A percentile compares a stretch with the other conserved stretches of the same genome.
Conservation (phyloP, 129 eudicot species). For the Flaveria bidentis region DNA sequence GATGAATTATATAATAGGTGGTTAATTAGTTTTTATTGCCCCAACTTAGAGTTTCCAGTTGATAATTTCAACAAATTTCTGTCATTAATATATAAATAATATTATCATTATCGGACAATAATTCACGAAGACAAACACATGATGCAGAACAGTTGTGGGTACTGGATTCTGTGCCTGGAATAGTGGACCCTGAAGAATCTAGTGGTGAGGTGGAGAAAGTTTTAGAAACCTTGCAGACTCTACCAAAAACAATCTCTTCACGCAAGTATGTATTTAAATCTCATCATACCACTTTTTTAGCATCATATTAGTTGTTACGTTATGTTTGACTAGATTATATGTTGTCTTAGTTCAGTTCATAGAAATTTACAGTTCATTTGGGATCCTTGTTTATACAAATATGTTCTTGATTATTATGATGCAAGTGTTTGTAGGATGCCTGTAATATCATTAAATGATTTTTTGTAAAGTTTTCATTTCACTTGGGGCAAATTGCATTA, state of each 20-base stretch:
- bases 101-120: slow-evolving; percentile 5
- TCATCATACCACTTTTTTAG: not conserved
- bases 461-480: slow-evolving; percentile 3
- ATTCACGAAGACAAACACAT: slow-evolving; percentile 46
- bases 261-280: slow-evolving; percentile 55
- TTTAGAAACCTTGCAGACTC: slow-evolving; percentile 75
- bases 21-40: not conserved
- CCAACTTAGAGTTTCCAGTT: too few relatives aligned
- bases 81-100: not conserved
- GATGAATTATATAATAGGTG: slow-evolving; percentile 8
- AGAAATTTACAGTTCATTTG: not conserved
- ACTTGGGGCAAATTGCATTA: not conserved
- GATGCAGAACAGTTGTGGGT: slow-evolving; percentile 98
- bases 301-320: not conserved
- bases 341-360: not conserved
- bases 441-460: not conserved
- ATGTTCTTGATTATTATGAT: not conserved
- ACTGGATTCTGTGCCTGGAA: slow-evolving; percentile 94
- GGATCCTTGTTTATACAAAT: not conserved
- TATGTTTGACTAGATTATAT: not conserved
- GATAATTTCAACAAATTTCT: not conserved
- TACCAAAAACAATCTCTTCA: slow-evolving; percentile 76
- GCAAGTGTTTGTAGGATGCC: not conserved
- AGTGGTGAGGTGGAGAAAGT: slow-evolving; percentile 95
- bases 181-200: slow-evolving; percentile 54